Evolutionary conservation across 345 rosid species (phyloP), one percentile per base, ranked within the genome.

Genomic region (Eucalyptus sp.): DNA sequence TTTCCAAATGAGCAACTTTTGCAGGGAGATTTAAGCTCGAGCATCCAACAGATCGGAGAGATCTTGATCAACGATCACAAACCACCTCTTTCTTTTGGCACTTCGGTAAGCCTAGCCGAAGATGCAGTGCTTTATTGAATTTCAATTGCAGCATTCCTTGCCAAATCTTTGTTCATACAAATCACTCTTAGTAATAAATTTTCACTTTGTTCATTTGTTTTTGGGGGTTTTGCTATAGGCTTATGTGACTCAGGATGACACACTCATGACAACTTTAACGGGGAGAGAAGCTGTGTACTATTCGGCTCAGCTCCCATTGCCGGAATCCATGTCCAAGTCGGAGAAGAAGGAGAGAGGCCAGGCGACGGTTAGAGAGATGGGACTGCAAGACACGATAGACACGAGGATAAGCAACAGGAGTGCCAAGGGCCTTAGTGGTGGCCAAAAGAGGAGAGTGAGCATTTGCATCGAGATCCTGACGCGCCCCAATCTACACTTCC

Each of bases 381-480:
- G 96, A 1, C 64, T 93, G 60, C 92, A 91, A 20, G 94, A 90
- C 5, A 85, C 93, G 2, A 90, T 62, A 50, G 66, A 94, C 56
- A 93, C 93, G 4, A 92, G 95, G 90, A 95, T 94, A 1, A 94
- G 95, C 50, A 94, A 94, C 12, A 90, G 95, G 95, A 88, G 88
- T 37, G 11, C 11, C 5, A 92, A 90, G 88, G 96, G 95, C 41
- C 90, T 95, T 2, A 92, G 95, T 22, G 94, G 95, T 5, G 95
- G 95, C 50, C 95, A 94, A 64, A 95, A 93, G 90, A 87, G 95
- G 89, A 90, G 94, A 86, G 95, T 94, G 33, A 92, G 94, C 89
- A 95, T 94, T 76, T 95, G 95, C 89, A 93, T 92, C 27, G 95
- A 95, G 89, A 92, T 95, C 90, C 86, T 95, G 48, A 94, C 90